Evolutionary conservation across 1,139 yeast species (phyloP).

Genomic region (Nadsonia starkeyi-henricii): DNA sequence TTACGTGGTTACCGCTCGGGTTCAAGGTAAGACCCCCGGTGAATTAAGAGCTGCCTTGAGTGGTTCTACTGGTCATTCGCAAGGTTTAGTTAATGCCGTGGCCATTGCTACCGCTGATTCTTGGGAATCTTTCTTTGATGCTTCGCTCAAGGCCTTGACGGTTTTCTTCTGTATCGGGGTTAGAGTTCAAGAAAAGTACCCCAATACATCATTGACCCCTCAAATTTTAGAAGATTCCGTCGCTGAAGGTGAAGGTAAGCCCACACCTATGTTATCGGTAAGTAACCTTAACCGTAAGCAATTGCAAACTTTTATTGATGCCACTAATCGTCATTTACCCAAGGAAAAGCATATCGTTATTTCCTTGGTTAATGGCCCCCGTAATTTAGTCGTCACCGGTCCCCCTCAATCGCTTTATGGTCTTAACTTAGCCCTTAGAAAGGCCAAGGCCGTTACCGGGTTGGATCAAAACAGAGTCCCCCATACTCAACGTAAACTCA

Average conservation of each 20-base stretch:
- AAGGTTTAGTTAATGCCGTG: conserved; percentile 88
- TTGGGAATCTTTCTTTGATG: conserved; percentile 68
- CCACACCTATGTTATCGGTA: conserved; percentile 93
- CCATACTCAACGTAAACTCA: conserved; percentile 79
- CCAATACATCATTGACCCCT: conserved; percentile 90
- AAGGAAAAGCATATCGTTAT: conserved; percentile 79
- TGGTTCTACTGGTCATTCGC: conserved; percentile 97
- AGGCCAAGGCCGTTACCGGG: conserved; percentile 89
- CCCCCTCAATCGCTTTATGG: conserved; percentile 99
- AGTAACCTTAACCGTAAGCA: conserved; percentile 73
- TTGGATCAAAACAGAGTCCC: conserved; percentile 93
- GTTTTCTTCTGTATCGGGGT: conserved; percentile 87
- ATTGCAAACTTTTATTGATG: conserved; percentile 65
- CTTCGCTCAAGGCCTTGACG: conserved; percentile 67
- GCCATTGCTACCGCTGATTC: conserved; percentile 76
- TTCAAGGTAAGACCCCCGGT: conserved; percentile 83
- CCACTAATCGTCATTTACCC: conserved; percentile 89
- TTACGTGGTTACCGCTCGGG: conserved; percentile 74
- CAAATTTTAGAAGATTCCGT: conserved; percentile 84
- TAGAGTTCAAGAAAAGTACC: conserved; percentile 79
- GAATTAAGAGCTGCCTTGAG: conserved; percentile 54
- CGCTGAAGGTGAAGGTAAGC: conserved; percentile 90
- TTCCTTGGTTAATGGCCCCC: conserved; percentile 87
- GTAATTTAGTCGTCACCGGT: conserved; percentile 90
- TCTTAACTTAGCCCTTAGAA: conserved; percentile 79